These are phyloP conservation scores for Aulographum hederae DNA, from an alignment of 2,329 filamentous ascomycete genomes.

Conservation along the genomic window DNA sequence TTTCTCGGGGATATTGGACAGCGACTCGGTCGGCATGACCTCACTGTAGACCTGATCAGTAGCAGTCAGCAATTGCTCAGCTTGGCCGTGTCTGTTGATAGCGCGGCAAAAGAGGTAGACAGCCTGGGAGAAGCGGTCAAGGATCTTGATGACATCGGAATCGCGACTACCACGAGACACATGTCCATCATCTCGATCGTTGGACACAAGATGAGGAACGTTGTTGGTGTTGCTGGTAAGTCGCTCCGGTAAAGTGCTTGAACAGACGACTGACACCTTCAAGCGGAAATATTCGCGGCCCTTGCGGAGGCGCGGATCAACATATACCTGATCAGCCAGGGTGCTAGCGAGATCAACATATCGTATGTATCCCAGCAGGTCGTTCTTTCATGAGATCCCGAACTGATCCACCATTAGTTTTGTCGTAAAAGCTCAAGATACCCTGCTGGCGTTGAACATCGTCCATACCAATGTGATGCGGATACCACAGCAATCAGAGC, in stretches of 20 bases:
- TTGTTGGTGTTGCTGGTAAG: slow-evolving; percentile 73
- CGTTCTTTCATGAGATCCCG: no score
- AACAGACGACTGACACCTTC: neutral
- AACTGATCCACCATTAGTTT: no score
- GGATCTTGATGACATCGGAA: slow-evolving; percentile 64
- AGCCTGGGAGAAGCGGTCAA: slow-evolving; percentile 35
- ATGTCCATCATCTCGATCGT: slow-evolving; percentile 96
- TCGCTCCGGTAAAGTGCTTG: slow-evolving; percentile 52
- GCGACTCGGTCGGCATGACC: slow-evolving; percentile 67
- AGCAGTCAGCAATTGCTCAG: slow-evolving; percentile 94
- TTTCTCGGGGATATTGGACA: slow-evolving; percentile 91
- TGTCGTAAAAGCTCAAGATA: neutral
- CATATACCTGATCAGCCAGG: slow-evolving; percentile 98
- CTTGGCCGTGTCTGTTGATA: slow-evolving; percentile 79
- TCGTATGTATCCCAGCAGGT: slow-evolving; percentile 91
- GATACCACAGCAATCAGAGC: slow-evolving; percentile 1
- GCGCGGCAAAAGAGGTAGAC: slow-evolving; percentile 29
- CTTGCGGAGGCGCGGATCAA: slow-evolving; percentile 88
- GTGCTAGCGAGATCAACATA: slow-evolving; percentile 97
- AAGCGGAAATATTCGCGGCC: slow-evolving; percentile 24
- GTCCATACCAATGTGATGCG: slow-evolving; percentile 1
- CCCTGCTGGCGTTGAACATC: slow-evolving; percentile 1
- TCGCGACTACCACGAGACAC: slow-evolving; percentile 72
- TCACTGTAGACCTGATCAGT: slow-evolving; percentile 91
- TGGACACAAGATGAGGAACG: slow-evolving; percentile 92